Conservation (phyloP, 2,329 filamentous ascomycete genomes). For the Sporothrix protearum region DNA sequence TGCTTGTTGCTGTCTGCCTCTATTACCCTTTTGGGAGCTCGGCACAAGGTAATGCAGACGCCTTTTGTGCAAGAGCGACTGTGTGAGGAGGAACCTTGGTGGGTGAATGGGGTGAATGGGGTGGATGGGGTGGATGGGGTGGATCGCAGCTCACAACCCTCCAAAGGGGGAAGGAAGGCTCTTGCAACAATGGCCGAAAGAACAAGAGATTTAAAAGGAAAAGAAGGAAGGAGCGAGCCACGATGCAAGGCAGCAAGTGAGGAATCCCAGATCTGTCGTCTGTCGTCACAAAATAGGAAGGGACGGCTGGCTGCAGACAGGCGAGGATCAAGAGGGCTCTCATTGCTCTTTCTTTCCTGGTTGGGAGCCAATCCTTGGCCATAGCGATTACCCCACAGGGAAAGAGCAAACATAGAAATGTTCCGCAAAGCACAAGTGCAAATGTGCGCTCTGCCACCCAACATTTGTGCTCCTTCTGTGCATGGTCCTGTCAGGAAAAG, state of each 20-base stretch:
- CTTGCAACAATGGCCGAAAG: not conserved
- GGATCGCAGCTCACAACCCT: not conserved
- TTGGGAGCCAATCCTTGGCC: constrained; percentile 1
- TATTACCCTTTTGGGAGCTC: constrained; percentile 4
- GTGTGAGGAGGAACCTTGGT: not conserved
- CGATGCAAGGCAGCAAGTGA: constrained; percentile 11
- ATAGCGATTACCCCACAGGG: constrained; percentile 21
- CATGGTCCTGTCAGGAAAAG: not conserved
- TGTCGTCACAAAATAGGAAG: constrained; percentile 19
- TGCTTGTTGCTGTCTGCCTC: not conserved
- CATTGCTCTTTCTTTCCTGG: not conserved
- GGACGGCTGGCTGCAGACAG: constrained; percentile 17
- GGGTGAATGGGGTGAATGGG: not conserved
- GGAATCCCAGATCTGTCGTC: constrained; percentile 1
- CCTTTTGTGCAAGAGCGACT: constrained; percentile 6
- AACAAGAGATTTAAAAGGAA: not conserved
- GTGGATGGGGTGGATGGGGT: not conserved
- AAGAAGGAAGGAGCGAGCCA: not conserved
- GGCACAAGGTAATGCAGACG: not conserved
- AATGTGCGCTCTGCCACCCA: not conserved
- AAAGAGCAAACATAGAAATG: constrained; percentile 13
- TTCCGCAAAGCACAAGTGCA: constrained; percentile 3
- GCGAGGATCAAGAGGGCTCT: not conserved
- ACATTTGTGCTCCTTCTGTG: constrained; percentile 11
- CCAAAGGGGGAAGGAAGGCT: constrained; percentile 12